Evolutionary conservation across 331 rosid genomes (phyloP), one percentile per base, ranked within the genome.

Genomic region (Prunus yedoensis): DNA sequence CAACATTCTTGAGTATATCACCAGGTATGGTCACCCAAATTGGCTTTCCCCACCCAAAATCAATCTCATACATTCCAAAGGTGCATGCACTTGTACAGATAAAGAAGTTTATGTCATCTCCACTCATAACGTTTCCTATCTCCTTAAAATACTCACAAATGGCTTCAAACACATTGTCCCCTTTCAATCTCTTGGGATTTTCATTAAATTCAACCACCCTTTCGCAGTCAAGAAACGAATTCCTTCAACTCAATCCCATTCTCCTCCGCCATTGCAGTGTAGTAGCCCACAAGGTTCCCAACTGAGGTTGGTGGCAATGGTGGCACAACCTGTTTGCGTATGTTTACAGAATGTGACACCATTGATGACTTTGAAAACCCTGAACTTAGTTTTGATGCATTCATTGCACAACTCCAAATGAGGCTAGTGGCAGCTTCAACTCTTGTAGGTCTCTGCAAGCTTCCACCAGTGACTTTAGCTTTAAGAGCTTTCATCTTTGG

Each of bases 21-120:
- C 18, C 10, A 7, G 47, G 79, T 13, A 52, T 23, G 64, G 14
- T 67, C 58, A 49, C 59, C 62, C 75, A 64, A 1, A 25, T 9
- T 20, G 86, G 86, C 12, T 83, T n/a, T n/a, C n/a, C n/a, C n/a
- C n/a, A n/a, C n/a, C n/a, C n/a, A n/a, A n/a, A n/a, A n/a, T n/a
- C n/a, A 0, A 70, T 75, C 3, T 81, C 87, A 2, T 85, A 87
- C 60, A 60, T 14, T 13, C 66, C 41, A 54, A 77, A 77, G 45
- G 68, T 63, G 18, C 88, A 87, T 80, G 60, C 77, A 30, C 86
- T 80, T 2, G 66, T 17, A 43, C 58, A 63, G 2, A 7, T 53
- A 35, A 64, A 49, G 13, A 58, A 41, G 43, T 78, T 25, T 23
- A 38, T 13, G 28, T 46, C 76, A 20, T 59, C 35, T 21, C 53